Base-by-base conservation (phyloP, 345 rosid genomes). In the Schrenkiella parvula region DNA sequence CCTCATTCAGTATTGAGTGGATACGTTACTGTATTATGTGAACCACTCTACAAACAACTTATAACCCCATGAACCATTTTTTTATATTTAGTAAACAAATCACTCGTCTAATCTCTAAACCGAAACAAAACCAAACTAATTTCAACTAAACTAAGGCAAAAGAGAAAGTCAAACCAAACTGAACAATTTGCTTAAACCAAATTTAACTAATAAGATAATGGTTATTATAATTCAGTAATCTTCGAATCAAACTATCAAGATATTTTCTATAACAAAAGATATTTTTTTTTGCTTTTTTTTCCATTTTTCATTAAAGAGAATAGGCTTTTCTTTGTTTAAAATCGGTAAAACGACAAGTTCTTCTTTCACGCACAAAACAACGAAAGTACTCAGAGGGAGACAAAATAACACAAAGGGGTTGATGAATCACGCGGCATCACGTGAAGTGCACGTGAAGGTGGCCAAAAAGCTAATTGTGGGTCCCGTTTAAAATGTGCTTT, bases 391-490 rank as follows among this genome's bases (percentile, higher is more conserved):
- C 17, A 23, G 8, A 23, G 19, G 46, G 73, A 46, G 72, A 62
- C 70, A 72, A 64, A 64, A 64, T 18, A 58, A 56, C 25, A 46
- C 54, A 38, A 13, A 29, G 43, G 22, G 56, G 48, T 53, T 43
- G 56, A 22, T 51, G 64, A 42, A 69, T 37, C 79, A 75, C 74
- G 79, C 18, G 70, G 70, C 25, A 34, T 53, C 79, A 68, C 74
- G 70, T 75, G 73, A 74, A 74, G 55, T 21, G 78, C 78, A 74
- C 73, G 78, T 74, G 78, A 51, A 74, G 8, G 1, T 11, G 29
- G 68, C 77, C 58, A 15, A 64, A 58, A 58, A 74, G 43, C 12
- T 14, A 28, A 1, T 48, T 5, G 22, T 67, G 29, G 67, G 55
- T 5, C 73, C 73, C 37, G 50, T 6, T 44, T 3, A 4, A 6